Conservation (phyloP, 331 rosid species). For the Arachis monticola region DNA sequence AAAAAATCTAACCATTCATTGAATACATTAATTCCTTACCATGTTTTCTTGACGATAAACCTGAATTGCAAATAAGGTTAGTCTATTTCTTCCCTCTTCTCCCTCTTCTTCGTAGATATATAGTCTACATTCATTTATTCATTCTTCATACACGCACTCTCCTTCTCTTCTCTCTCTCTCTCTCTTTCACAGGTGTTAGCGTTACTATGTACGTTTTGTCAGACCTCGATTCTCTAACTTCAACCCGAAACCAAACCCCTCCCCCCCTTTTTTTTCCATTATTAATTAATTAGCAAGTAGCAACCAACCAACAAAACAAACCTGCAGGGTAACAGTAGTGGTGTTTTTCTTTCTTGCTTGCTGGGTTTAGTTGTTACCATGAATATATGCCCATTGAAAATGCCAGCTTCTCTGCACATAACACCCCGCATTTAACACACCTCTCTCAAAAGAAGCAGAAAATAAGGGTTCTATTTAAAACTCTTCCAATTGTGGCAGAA, state of each 20-base stretch:
- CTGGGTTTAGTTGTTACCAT: background rate
- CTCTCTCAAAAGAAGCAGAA: background rate
- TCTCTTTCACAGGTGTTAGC: conserved; percentile 18
- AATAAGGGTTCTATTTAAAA: background rate
- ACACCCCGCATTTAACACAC: conserved; percentile 13
- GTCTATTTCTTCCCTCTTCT: too few species aligned
- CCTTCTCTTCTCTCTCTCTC: too few species aligned
- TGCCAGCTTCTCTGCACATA: conserved; percentile 13
- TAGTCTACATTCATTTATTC: too few species aligned
- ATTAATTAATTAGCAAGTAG: conserved; percentile 6
- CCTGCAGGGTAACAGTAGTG: background rate
- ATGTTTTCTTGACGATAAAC: too few species aligned
- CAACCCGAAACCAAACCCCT: conserved; percentile 30
- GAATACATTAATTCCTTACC: too few species aligned
- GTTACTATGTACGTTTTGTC: conserved; percentile 33
- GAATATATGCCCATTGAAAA: conserved; percentile 15
- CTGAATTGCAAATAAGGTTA: too few species aligned
- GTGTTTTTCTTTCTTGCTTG: background rate
- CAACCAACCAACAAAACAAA: background rate
- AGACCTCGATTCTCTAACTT: conserved; percentile 46
- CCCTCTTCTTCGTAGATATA: too few species aligned
- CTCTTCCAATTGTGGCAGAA: conserved; percentile 9
- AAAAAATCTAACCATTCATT: too few species aligned
- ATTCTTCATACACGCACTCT: too few species aligned
- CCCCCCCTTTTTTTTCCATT: background rate